These are phyloP conservation scores for Backusella macrospora DNA, from an alignment of 192 early-diverging fungal genomes.

Conservation along the genomic window DNA sequence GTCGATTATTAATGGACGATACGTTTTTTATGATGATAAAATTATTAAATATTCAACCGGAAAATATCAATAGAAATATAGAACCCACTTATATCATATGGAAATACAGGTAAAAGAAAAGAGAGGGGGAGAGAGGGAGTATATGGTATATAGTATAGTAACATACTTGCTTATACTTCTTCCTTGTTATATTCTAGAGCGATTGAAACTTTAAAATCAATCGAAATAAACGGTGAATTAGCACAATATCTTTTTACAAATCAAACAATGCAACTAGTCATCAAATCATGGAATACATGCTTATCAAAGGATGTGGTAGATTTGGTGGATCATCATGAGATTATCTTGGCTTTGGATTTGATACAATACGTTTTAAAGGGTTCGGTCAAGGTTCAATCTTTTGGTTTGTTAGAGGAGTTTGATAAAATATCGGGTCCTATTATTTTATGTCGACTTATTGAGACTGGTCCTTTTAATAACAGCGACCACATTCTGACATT, in stretches of 20 bases:
- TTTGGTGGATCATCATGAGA: neutral
- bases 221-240: slow-evolving; percentile 23
- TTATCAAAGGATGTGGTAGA: neutral
- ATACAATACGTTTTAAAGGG: slow-evolving; percentile 25
- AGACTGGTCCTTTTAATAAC: slow-evolving; percentile 44
- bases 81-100: slow-evolving; percentile 27
- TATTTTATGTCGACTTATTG: slow-evolving; percentile 41
- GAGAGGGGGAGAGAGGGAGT: neutral
- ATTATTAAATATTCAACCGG: slow-evolving; percentile 33
- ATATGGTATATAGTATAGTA: neutral
- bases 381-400: slow-evolving; percentile 20
- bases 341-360: slow-evolving; percentile 28
- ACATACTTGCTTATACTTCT: neutral
- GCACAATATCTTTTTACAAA: slow-evolving; percentile 31
- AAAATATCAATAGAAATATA: neutral
- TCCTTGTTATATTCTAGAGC: neutral
- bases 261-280: slow-evolving; percentile 17
- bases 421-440: slow-evolving; percentile 44
- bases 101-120: slow-evolving; percentile 34
- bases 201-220: slow-evolving; percentile 10
- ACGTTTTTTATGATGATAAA: slow-evolving; percentile 40
- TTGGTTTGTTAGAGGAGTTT: slow-evolving; percentile 51
- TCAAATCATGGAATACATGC: neutral
- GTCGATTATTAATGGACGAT: slow-evolving; percentile 38
- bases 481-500: slow-evolving; percentile 30